A percentile compares a stretch with the other conserved stretches of the same genome.
These are phyloP conservation scores for Peniophora sp. DNA, from an alignment of 1,284 basidiomycete genomes.

Conservation along the genomic window DNA sequence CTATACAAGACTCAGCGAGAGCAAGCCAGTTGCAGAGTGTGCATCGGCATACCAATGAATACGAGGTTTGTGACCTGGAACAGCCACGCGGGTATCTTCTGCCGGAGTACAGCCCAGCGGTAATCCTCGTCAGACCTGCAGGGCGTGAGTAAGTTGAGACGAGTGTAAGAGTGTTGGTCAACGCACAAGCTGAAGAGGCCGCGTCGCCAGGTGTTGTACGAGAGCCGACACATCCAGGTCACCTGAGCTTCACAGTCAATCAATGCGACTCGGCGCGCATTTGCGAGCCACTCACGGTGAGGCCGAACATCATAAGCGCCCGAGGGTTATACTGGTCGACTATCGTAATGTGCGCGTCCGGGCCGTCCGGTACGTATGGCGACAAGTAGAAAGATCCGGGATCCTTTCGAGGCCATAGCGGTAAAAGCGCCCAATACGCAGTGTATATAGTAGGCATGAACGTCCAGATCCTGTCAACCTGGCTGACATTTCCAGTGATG, in stretches of 20 bases:
- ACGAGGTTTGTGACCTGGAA: constrained; percentile 79
- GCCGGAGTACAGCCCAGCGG: constrained; percentile 77
- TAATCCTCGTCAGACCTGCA: constrained; percentile 78
- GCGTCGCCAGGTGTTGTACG: constrained; percentile 79
- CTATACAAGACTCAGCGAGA: constrained; percentile 19
- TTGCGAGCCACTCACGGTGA: constrained; percentile 41
- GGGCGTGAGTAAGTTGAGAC: background rate
- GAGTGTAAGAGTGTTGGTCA: constrained; percentile 8
- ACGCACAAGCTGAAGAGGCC: constrained; percentile 73
- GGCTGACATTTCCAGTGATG: constrained; percentile 75
- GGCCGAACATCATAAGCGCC: constrained; percentile 59
- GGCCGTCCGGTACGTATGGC: constrained; percentile 48
- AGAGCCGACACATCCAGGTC: constrained; percentile 41
- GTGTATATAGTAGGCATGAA: constrained; percentile 77
- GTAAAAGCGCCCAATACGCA: constrained; percentile 65
- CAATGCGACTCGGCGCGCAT: background rate
- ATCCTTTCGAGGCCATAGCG: constrained; percentile 43
- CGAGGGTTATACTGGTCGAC: constrained; percentile 52
- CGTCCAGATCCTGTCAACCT: constrained; percentile 63
- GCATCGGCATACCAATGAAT: constrained; percentile 56
- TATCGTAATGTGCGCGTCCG: constrained; percentile 20
- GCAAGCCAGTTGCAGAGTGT: background rate
- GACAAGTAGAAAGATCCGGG: constrained; percentile 32
- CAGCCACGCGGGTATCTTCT: constrained; percentile 54
- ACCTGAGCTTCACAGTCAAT: constrained; percentile 3